Conservation (phyloP, 1,284 basidiomycete species). For the Singerocomus inundabilis region DNA sequence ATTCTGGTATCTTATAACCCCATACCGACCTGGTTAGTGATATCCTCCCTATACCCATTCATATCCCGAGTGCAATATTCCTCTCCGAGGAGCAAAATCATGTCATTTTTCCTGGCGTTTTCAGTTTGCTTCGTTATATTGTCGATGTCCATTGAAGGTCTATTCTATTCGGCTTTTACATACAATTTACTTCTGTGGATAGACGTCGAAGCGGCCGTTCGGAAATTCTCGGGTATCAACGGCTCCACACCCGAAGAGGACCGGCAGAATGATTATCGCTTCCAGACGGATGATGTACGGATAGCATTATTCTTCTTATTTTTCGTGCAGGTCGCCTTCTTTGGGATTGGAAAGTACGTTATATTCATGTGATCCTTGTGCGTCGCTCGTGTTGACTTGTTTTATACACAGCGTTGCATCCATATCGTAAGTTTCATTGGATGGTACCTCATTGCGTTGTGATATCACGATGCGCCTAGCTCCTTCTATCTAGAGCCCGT, state of each 20-base stretch:
- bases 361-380: background rate
- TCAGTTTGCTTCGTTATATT: constrained; percentile 78
- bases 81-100: constrained; percentile 48
- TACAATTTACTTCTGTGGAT: constrained; percentile 69
- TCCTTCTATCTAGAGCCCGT: constrained; percentile 91
- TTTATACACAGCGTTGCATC: constrained; percentile 70
- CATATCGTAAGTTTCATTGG: constrained; percentile 59
- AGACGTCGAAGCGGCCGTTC: constrained; percentile 56
- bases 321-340: constrained; percentile 87
- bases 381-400: constrained; percentile 2
- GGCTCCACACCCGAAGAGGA: constrained; percentile 5
- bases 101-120: constrained; percentile 69
- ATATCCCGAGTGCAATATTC: constrained; percentile 33
- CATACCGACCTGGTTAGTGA: constrained; percentile 40
- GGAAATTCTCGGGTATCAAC: constrained; percentile 14
- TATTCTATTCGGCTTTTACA: constrained; percentile 76
- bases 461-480: constrained; percentile 35
- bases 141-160: constrained; percentile 79
- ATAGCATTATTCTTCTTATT: constrained; percentile 84
- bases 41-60: constrained; percentile 53
- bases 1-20: background rate
- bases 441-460: background rate
- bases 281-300: constrained; percentile 63
- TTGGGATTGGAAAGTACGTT: constrained; percentile 84
- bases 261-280: constrained; percentile 38